phyloP scores from a whole-genome alignment of 192 early-diverging fungal species.

The Rhizoclosmatium globosum region DNA sequence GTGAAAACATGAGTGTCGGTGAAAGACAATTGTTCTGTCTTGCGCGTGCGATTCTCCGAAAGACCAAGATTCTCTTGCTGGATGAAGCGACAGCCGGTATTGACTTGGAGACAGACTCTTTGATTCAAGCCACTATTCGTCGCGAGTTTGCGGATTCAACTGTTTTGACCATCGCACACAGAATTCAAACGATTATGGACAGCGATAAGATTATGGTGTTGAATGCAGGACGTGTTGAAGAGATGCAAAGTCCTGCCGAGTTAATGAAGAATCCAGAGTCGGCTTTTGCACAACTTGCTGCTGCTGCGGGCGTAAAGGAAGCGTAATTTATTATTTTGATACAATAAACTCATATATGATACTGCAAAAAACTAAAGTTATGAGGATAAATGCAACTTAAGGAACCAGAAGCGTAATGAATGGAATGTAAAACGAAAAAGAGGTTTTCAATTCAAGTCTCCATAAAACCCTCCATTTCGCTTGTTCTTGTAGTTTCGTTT shows the following conservation, averaged over 20 bases:
- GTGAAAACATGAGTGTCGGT: conserved; percentile 80
- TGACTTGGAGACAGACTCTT: conserved; percentile 53
- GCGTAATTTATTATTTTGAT: too few species aligned
- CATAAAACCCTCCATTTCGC: too few species aligned
- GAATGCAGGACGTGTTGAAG: conserved; percentile 52
- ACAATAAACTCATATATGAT: too few species aligned
- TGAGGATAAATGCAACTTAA: too few species aligned
- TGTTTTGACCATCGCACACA: conserved; percentile 76
- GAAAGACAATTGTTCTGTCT: conserved; percentile 62
- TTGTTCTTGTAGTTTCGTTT: too few species aligned
- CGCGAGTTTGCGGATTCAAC: conserved; percentile 72
- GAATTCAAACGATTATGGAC: conserved; percentile 56
- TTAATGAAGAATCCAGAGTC: conserved; percentile 42
- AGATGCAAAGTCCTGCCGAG: conserved; percentile 68
- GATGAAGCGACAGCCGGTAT: conserved; percentile 76
- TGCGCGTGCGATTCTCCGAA: conserved; percentile 27
- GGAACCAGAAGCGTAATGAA: too few species aligned
- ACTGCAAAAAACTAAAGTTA: too few species aligned
- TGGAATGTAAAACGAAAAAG: too few species aligned
- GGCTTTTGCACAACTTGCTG: conserved; percentile 60
- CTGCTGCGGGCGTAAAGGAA: conserved; percentile 25
- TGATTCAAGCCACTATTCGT: conserved; percentile 70
- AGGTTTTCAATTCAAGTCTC: too few species aligned
- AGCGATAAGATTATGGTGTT: conserved; percentile 78
- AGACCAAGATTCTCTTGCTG: conserved; percentile 37